phyloP scores from a whole-genome alignment of 2,329 filamentous ascomycete species.

The Parastagonospora nodorum region DNA sequence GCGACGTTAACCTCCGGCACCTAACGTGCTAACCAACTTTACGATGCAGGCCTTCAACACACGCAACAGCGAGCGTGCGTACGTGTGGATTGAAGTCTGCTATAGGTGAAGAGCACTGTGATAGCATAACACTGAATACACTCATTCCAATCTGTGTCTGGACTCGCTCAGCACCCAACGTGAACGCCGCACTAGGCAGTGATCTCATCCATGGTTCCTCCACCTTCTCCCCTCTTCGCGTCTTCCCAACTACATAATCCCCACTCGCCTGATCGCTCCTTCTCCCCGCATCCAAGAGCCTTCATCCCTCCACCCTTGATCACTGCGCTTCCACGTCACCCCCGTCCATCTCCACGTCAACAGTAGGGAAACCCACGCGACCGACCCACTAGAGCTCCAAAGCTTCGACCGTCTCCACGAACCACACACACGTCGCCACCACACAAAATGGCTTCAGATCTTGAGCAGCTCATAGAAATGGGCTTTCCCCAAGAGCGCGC shows the following conservation, averaged over 20 bases:
- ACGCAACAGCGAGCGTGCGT: no score
- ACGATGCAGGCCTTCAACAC: no score
- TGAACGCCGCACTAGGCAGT: slow-evolving; percentile 1
- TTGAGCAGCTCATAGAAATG: slow-evolving; percentile 68
- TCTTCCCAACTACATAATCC: slow-evolving; percentile 2
- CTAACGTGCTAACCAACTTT: no score
- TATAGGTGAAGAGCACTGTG: no score
- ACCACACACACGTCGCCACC: slow-evolving; percentile 11
- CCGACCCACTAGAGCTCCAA: slow-evolving; percentile 3
- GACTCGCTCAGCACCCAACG: background rate
- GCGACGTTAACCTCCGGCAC: background rate
- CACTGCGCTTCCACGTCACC: background rate
- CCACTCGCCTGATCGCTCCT: slow-evolving; percentile 16
- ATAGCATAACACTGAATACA: background rate
- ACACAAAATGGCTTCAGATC: slow-evolving; percentile 56
- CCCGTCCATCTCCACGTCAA: slow-evolving; percentile 6
- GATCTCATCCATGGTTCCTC: slow-evolving; percentile 19
- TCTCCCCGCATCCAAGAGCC: slow-evolving; percentile 5
- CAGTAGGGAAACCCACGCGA: background rate
- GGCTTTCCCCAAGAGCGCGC: slow-evolving; percentile 83
- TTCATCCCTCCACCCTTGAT: slow-evolving; percentile 4
- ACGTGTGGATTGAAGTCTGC: no score
- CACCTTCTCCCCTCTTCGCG: slow-evolving; percentile 15
- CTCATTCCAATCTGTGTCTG: background rate
- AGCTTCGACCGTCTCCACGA: background rate